A percentile compares a stretch with the other conserved stretches of the same genome.
Conservation (phyloP, 805 yeast species). For the Schwanniomyces polymorphus region DNA sequence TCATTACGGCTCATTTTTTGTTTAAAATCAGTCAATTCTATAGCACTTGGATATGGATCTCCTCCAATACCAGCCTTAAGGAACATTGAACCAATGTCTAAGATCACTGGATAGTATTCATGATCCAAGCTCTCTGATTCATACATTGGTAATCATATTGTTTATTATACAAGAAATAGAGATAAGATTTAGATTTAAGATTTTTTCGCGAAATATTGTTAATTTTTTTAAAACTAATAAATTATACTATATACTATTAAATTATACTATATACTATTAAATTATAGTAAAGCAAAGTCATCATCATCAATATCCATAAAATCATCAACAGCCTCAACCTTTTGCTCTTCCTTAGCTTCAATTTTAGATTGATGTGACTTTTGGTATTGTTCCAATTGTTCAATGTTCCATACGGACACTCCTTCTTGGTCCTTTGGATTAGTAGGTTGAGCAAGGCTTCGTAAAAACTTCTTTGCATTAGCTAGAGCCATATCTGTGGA, state of each 20-base stretch:
- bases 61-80: constrained; percentile 28
- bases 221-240: neutral
- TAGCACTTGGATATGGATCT: constrained; percentile 14
- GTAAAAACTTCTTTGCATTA: constrained; percentile 84
- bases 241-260: neutral
- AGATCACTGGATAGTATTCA: constrained; percentile 16
- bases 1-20: too few relatives aligned
- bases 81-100: constrained; percentile 16
- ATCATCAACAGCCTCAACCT: constrained; percentile 30
- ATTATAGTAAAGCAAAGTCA: constrained; percentile 34
- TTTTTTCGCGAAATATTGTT: neutral
- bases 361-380: constrained; percentile 40
- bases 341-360: constrained; percentile 7
- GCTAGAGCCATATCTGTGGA: constrained; percentile 98
- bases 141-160: neutral
- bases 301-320: constrained; percentile 50
- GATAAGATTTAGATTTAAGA: too few relatives aligned
- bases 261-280: neutral
- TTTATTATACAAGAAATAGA: neutral
- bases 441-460: constrained; percentile 93
- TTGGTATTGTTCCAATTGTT: constrained; percentile 64
- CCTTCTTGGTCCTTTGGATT: constrained; percentile 91
- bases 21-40: constrained; percentile 2
- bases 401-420: constrained; percentile 86
- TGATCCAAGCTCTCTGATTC: neutral